Base-by-base conservation (phyloP, 768 basidiomycete genomes). In the Infundibulicybe gibba region DNA sequence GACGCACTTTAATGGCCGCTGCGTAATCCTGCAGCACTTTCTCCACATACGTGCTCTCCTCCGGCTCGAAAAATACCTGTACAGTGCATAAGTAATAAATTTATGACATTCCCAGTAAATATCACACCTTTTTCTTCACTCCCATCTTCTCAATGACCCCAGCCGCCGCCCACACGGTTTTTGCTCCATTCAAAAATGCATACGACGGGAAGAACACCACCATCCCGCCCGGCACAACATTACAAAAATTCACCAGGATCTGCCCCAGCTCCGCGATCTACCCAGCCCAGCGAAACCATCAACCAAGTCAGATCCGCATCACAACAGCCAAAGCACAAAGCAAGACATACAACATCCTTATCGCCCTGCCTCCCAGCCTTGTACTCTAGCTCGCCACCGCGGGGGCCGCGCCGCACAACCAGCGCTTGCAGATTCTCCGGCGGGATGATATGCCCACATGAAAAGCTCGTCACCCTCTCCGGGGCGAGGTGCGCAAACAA, bases 161-260 rank as follows among this genome's bases (percentile, higher is more conserved):
- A 40, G 66, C 79, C 40, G 70, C 71, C 5, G 66, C 61, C 94
- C 95, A 98, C 5, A 71, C 58, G 4, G 67, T 68, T 54, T 81
- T 87, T 3, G 87, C 80, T 33, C 70, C 65, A 48, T 85, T 79
- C 32, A 97, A 68, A 54, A 91, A 94, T 25, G 73, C 77, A 61
- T 98, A 98, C 0, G 93, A 95, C 0, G 95, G 94, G 34, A 97
- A 81, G 62, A 99, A 99, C 6, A 97, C 85, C 15, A 98, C 88
- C 67, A 97, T 79, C 0, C 95, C 95, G 15, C 83, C 84, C 0
- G 94, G 89, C 4, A 94, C 77, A 14, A 95, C 62, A 31, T 76
- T 83, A 16, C 80, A 72, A 41, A 93, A 79, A 57, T 95, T 97
- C n/a, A 82, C 59, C 40, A 99, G 61, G 11, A 89, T 76, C 47